Evolutionary conservation across 2,329 filamentous ascomycete genomes (phyloP), one percentile per base, ranked within the genome.

Genomic region (Cladosporium sp.): DNA sequence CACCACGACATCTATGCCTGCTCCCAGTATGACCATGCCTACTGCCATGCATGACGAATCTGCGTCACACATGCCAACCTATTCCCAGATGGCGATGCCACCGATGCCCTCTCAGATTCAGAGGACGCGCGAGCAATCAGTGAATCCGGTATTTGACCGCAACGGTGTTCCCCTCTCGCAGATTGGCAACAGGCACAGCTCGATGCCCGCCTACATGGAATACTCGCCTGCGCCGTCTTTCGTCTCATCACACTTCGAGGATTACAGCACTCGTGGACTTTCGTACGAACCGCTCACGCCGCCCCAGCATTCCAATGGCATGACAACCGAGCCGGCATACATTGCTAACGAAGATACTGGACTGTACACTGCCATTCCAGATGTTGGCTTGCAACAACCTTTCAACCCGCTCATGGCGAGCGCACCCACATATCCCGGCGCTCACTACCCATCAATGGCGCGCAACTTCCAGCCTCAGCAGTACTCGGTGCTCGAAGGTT

Each of bases 171-270:
- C 92, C 1, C 83, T 97, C 64, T 82, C 85, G 40, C 89, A 92
- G 70, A 81, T 88, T 55, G 92, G 96, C 76, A 90, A 96, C 74
- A 88, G 94, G 59, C 93, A 97, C 76, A 89, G 92, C 62, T 99
- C 94, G n/a, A 97, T 99, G 92, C 94, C 94, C 51, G 89, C 92
- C 19, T 99, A 96, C 73, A 88, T 97, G 74, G 94, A 99, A 76
- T 99, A 97, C 80, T 99, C 94, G 15, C 94, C 94, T 55, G 94
- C 94, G 0, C 94, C 94, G 2, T 97, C 94, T 1, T 97, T 97
- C 70, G 92, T 96, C 55, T 97, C 94, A n/a, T 97, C 94, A 1
- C 92, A 97, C 70, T 96, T 93, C 69, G 94, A 97, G 72, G 93
- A 97, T 74, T 99, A 97, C 81, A 96, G 91, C 84, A 93, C 92